A percentile compares a stretch with the other conserved stretches of the same genome.
Evolutionary conservation across 495 filamentous ascomycete species (phyloP).

Genomic region (Thermochaetoides thermophila): DNA sequence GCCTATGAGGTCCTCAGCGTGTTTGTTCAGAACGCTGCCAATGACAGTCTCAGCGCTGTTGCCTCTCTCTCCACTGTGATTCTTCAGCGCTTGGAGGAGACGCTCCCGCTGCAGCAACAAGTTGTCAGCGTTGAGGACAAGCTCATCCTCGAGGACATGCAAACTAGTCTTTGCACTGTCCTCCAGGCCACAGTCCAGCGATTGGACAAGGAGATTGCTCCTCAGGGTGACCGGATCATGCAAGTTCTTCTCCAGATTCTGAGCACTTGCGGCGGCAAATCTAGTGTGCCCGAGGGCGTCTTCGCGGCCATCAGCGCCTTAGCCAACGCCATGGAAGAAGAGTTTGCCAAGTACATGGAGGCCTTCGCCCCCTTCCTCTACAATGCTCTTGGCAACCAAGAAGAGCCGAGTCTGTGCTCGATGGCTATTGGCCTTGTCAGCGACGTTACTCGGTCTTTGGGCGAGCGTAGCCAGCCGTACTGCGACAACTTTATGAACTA

Average conservation of each 20-base stretch:
- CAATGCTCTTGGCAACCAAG: conserved; percentile 85
- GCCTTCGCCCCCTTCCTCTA: conserved; percentile 80
- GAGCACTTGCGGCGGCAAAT: conserved; percentile 63
- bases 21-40: conserved; percentile 79
- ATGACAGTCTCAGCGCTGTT: conserved; percentile 67
- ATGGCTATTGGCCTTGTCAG: conserved; percentile 97
- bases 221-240: conserved; percentile 91
- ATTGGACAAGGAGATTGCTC: conserved; percentile 78
- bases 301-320: conserved; percentile 82
- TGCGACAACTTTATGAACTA: conserved; percentile 98
- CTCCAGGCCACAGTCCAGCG: conserved; percentile 83
- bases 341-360: conserved; percentile 94
- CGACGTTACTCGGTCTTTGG: conserved; percentile 84
- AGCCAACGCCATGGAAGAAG: conserved; percentile 75
- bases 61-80: conserved; percentile 70
- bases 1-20: conserved; percentile 96
- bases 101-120: conserved; percentile 79
- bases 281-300: conserved; percentile 82
- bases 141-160: conserved; percentile 90
- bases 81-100: conserved; percentile 78
- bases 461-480: conserved; percentile 77
- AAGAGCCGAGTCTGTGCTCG: conserved; percentile 82
- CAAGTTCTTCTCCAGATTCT: conserved; percentile 68
- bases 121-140: conserved; percentile 94
- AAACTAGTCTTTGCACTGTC: conserved; percentile 85